Percentiles rank a stretch among this genome's conserved stretches.
These are phyloP conservation scores for Ogataea trehalophila DNA, from an alignment of 805 yeast species.

Conservation along the genomic window DNA sequence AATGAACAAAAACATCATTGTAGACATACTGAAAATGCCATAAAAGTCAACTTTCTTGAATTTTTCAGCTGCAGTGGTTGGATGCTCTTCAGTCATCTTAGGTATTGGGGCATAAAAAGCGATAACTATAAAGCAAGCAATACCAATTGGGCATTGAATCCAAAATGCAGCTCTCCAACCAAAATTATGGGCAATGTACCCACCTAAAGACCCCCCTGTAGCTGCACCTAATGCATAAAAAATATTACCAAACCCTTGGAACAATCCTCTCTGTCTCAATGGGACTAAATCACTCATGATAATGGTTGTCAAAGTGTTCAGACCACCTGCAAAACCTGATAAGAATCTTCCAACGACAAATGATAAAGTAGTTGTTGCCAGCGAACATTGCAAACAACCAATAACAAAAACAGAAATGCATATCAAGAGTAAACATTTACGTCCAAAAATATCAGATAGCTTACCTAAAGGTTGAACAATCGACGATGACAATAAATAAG, in stretches of 20 bases:
- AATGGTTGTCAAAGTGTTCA: constrained; percentile 71
- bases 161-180: constrained; percentile 68
- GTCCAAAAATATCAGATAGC: constrained; percentile 66
- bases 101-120: constrained; percentile 42
- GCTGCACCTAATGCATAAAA: constrained; percentile 78
- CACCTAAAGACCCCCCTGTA: constrained; percentile 62
- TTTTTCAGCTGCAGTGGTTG: constrained; percentile 33
- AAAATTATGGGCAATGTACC: constrained; percentile 47
- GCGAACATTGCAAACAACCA: constrained; percentile 54
- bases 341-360: constrained; percentile 59
- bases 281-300: constrained; percentile 78
- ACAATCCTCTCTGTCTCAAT: constrained; percentile 73
- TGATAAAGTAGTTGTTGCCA: constrained; percentile 40
- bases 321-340: constrained; percentile 91
- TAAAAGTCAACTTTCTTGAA: constrained; percentile 51
- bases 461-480: constrained; percentile 76
- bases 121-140: constrained; percentile 33
- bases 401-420: constrained; percentile 53
- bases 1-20: constrained; percentile 29
- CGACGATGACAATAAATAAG: constrained; percentile 62
- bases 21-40: constrained; percentile 30
- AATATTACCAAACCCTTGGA: constrained; percentile 80
- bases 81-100: constrained; percentile 19
- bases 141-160: constrained; percentile 50
- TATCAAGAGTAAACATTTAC: constrained; percentile 46